Evolutionary conservation across 2,329 filamentous ascomycete genomes (phyloP).

Genomic region (Cephalotrichum gorgonifer): DNA sequence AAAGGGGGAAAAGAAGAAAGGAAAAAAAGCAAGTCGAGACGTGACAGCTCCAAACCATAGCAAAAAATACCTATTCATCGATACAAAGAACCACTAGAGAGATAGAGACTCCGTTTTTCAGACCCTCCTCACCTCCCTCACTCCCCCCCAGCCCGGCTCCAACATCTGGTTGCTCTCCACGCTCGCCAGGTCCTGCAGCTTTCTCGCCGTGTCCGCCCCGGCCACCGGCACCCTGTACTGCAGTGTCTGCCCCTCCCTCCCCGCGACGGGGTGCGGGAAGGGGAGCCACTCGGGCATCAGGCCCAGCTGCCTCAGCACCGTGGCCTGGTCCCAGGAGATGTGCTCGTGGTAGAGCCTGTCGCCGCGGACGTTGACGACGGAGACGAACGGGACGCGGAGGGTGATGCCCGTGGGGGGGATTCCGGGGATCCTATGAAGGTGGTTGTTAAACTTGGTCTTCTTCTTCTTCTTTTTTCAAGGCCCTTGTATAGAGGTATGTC

Average conservation of each 20-base stretch:
- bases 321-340: slow-evolving; percentile 59
- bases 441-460: neutral
- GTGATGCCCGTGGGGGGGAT: slow-evolving; percentile 42
- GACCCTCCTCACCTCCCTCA: neutral
- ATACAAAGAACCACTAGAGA: neutral
- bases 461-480: neutral
- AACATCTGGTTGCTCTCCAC: slow-evolving; percentile 8
- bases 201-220: slow-evolving; percentile 19
- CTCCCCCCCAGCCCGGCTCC: neutral
- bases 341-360: slow-evolving; percentile 57
- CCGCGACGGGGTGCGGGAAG: slow-evolving; percentile 37
- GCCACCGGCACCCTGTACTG: slow-evolving; percentile 22
- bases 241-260: slow-evolving; percentile 8
- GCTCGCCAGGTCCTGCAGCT: slow-evolving; percentile 10
- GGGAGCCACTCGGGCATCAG: slow-evolving; percentile 48
- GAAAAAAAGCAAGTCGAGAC: too few relatives aligned
- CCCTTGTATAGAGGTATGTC: neutral
- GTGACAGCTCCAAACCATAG: neutral
- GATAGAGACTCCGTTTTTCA: too few relatives aligned
- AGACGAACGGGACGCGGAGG: slow-evolving; percentile 49
- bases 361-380: slow-evolving; percentile 52
- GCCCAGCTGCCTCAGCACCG: slow-evolving; percentile 48
- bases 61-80: too few relatives aligned
- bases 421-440: slow-evolving; percentile 34
- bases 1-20: too few relatives aligned